These are phyloP conservation scores for Thuja plicata DNA, from an alignment of 83 land plant genomes.

Conservation along the genomic window DNA sequence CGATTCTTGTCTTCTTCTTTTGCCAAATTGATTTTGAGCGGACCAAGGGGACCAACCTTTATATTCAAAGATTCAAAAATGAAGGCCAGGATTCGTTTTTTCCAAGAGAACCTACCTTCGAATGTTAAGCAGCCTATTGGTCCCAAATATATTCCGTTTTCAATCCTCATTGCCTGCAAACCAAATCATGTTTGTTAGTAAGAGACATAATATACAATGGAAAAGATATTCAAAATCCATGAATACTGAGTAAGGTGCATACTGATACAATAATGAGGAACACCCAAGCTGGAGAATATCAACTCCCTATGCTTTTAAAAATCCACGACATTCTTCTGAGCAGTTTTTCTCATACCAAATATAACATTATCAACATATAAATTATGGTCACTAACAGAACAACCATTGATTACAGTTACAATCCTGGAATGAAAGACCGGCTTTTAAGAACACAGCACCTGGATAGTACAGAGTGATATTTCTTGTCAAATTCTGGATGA, in stretches of 20 bases:
- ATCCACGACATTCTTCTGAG: background rate
- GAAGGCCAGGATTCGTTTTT: conserved; percentile 74
- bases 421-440: background rate
- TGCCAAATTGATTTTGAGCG: conserved; percentile 72
- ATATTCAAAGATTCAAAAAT: conserved; percentile 65
- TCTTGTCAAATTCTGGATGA: background rate
- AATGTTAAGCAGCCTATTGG: conserved; percentile 82
- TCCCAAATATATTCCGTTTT: conserved; percentile 91
- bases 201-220: background rate
- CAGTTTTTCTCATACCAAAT: background rate
- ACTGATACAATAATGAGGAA: background rate
- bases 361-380: background rate
- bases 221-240: background rate
- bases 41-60: conserved; percentile 75
- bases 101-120: conserved; percentile 82
- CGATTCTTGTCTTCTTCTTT: conserved; percentile 52
- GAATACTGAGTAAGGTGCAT: background rate
- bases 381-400: background rate
- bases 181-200: background rate
- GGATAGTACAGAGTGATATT: background rate
- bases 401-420: background rate
- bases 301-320: background rate
- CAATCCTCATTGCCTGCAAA: conserved; percentile 62
- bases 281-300: background rate
- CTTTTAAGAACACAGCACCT: background rate